Evolutionary conservation across 2,329 filamentous ascomycete species (phyloP), one percentile per base, ranked within the genome.

Genomic region (Sarocladium kiliense): DNA sequence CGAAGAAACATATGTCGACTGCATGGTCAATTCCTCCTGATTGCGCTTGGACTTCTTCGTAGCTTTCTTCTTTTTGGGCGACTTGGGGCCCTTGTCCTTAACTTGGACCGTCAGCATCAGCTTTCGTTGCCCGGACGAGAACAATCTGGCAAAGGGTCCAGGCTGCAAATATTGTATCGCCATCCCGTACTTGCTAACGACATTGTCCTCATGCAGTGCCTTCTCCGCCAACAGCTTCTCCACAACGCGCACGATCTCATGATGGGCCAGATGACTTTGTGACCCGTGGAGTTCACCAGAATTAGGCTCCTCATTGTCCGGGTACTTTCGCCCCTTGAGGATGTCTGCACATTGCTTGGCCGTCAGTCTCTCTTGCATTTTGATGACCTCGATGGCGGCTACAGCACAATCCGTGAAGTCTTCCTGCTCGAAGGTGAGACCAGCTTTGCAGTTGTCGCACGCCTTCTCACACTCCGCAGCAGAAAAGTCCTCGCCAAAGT

Each of bases 381-480:
- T 71, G 25, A 96, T 85, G 53, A 96, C 78, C 26, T 76, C 75
- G 51, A 97, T 77, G 2, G 86, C 89, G 54, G 84, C 81, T 56
- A 81, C 72, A 6, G 92, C 93, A 63, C 89, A 83, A 16, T 85
- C 73, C 12, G 89, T 91, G 62, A 93, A 88, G 70, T 97, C 91
- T 56, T 84, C 79, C 53, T 80, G 77, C 62, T 91, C 85, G 64
- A 91, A 94, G 3, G 79, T 78, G 45, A 82, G 77, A 23, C 83
- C 84, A 2, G 86, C 89, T 60, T 80, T 84, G 77, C 94, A 99
- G 66, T 96, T 97, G 74, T 99, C 95, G 70, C 94, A 99, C 1
- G 79, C 81, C 53, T 81, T 77, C 50, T 84, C 76, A 71, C 94
- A 99, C 53, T 89, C 79, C 12, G 82, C 79, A 36, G 78, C 76